Conservation (phyloP, 306 rosid genomes). For the Sechiopsis laciniata region DNA sequence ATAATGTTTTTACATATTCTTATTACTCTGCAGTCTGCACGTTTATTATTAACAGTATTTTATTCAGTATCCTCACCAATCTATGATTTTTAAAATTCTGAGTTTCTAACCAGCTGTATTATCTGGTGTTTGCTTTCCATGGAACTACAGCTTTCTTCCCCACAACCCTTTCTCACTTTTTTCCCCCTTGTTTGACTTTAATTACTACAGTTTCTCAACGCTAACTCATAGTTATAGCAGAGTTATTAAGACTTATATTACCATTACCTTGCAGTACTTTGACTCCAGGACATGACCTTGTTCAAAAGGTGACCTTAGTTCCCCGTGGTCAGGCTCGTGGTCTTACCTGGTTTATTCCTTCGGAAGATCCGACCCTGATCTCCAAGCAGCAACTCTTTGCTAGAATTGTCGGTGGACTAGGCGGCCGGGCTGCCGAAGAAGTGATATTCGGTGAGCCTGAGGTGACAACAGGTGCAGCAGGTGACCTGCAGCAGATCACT, state of each 20-base stretch:
- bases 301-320: slow-evolving; percentile 82
- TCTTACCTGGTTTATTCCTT: slow-evolving; percentile 96
- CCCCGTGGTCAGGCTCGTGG: slow-evolving; percentile 99
- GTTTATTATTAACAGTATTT: neutral
- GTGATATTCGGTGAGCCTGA: slow-evolving; percentile 91
- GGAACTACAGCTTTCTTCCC: neutral
- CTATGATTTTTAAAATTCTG: neutral
- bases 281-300: slow-evolving; percentile 96
- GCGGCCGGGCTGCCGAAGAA: slow-evolving; percentile 99
- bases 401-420: slow-evolving; percentile 94
- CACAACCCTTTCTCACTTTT: neutral
- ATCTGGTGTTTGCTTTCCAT: neutral
- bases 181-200: neutral
- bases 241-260: slow-evolving; percentile 4
- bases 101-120: neutral
- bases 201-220: neutral
- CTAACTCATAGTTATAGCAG: neutral
- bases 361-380: slow-evolving; percentile 88
- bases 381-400: slow-evolving; percentile 98
- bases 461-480: slow-evolving; percentile 97
- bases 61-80: neutral
- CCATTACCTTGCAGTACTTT: slow-evolving; percentile 55
- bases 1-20: neutral
- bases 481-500: slow-evolving; percentile 93
- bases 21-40: neutral